Percentiles rank a stretch among this genome's conserved stretches.
phyloP scores from a whole-genome alignment of 306 rosid genomes.

The Arachis hypogaea region DNA sequence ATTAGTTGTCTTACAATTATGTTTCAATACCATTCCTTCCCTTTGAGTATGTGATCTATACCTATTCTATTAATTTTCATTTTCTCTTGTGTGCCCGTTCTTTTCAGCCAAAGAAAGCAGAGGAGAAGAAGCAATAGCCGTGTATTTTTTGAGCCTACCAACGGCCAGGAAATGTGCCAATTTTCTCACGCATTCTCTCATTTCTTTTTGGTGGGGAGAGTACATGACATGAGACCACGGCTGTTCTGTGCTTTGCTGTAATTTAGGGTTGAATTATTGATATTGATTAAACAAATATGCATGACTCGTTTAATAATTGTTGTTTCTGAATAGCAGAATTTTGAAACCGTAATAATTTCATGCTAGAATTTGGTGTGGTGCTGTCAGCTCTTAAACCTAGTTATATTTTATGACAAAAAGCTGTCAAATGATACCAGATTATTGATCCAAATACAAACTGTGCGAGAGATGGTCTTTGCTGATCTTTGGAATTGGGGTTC shows the following conservation, averaged over 20 bases:
- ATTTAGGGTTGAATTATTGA: constrained; percentile 28
- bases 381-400: too few species aligned
- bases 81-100: constrained; percentile 22
- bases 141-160: constrained; percentile 11
- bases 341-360: constrained; percentile 12
- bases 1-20: constrained; percentile 8
- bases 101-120: constrained; percentile 93
- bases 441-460: constrained; percentile 3
- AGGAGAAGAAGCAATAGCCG: constrained; percentile 73
- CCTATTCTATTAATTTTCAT: constrained; percentile 12
- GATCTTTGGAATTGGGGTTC: neutral
- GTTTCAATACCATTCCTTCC: neutral
- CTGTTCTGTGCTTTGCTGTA: constrained; percentile 24
- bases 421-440: constrained; percentile 23
- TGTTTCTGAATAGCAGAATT: constrained; percentile 30
- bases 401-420: neutral
- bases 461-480: neutral
- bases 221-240: constrained; percentile 18
- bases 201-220: constrained; percentile 28
- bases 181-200: constrained; percentile 8
- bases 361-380: constrained; percentile 18
- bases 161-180: constrained; percentile 25
- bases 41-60: constrained; percentile 5
- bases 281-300: neutral
- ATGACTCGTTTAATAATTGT: constrained; percentile 24